Evolutionary conservation across 1,284 basidiomycete genomes (phyloP).

Genomic region (Ganoderma sinense): DNA sequence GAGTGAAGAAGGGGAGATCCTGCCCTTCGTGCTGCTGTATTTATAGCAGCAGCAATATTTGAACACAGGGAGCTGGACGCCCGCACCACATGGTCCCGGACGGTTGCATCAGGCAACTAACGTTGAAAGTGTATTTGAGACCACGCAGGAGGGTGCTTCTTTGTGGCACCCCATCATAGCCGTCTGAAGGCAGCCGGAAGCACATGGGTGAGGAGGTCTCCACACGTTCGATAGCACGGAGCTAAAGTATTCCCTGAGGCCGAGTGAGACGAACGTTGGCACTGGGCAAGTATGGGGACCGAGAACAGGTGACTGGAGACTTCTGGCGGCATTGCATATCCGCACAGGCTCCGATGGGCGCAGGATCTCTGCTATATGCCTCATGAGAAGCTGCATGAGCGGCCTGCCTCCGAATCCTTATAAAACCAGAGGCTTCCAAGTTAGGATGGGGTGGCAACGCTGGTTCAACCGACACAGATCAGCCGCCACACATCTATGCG

Average conservation of each 20-base stretch:
- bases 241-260: too few species aligned
- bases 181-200: not conserved
- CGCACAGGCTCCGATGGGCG: not conserved
- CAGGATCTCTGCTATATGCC: not conserved
- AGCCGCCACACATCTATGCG: too few species aligned
- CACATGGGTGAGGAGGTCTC: slow-evolving; percentile 1
- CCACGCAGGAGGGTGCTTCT: slow-evolving; percentile 19
- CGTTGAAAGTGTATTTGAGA: slow-evolving; percentile 9
- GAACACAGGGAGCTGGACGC: not conserved
- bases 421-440: too few species aligned
- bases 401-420: not conserved
- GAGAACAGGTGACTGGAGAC: not conserved
- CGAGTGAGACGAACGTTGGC: not conserved
- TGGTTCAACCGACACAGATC: too few species aligned
- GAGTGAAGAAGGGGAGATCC: not conserved
- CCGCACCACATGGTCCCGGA: slow-evolving; percentile 7
- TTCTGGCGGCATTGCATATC: not conserved
- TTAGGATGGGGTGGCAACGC: too few species aligned
- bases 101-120: slow-evolving; percentile 9
- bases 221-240: slow-evolving; percentile 20
- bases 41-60: not conserved
- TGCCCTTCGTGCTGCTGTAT: not conserved
- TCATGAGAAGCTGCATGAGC: not conserved
- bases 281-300: not conserved
- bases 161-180: slow-evolving; percentile 9